A percentile compares a stretch with the other conserved stretches of the same genome.
These are phyloP conservation scores for Thelonectria olida DNA, from an alignment of 2,329 filamentous ascomycete species.

Conservation along the genomic window DNA sequence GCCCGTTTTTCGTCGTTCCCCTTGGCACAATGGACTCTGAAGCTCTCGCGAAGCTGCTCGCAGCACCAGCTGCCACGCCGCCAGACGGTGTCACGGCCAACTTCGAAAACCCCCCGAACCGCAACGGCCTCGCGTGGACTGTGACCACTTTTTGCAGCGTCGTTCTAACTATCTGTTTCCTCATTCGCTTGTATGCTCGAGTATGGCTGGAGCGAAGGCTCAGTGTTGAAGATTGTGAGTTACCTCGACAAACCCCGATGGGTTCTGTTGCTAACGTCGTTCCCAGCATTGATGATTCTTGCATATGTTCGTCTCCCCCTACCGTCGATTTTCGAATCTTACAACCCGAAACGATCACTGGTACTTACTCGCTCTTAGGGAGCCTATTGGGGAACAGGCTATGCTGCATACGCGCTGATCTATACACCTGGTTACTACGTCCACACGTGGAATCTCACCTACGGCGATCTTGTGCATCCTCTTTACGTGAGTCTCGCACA, in stretches of 20 bases:
- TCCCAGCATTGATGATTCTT: constrained; percentile 17
- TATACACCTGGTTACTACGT: constrained; percentile 21
- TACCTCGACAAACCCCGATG: neutral
- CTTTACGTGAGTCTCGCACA: constrained; percentile 17
- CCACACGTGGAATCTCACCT: constrained; percentile 19
- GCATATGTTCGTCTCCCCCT: constrained; percentile 13
- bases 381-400: constrained; percentile 22
- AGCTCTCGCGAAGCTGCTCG: constrained; percentile 12
- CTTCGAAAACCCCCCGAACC: constrained; percentile 23
- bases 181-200: constrained; percentile 12
- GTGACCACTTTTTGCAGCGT: constrained; percentile 18
- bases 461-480: constrained; percentile 9
- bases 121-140: constrained; percentile 10
- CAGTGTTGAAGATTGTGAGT: constrained; percentile 17
- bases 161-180: constrained; percentile 14
- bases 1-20: neutral
- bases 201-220: constrained; percentile 6
- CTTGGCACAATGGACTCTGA: neutral
- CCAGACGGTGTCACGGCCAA: constrained; percentile 13
- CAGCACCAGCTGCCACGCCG: constrained; percentile 12
- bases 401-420: constrained; percentile 14
- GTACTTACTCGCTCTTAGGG: constrained; percentile 9
- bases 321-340: neutral
- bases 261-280: neutral
- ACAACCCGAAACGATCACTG: neutral